A percentile compares a stretch with the other conserved stretches of the same genome.
Conservation (phyloP, 1,284 basidiomycete species). For the Trametes hirsuta region DNA sequence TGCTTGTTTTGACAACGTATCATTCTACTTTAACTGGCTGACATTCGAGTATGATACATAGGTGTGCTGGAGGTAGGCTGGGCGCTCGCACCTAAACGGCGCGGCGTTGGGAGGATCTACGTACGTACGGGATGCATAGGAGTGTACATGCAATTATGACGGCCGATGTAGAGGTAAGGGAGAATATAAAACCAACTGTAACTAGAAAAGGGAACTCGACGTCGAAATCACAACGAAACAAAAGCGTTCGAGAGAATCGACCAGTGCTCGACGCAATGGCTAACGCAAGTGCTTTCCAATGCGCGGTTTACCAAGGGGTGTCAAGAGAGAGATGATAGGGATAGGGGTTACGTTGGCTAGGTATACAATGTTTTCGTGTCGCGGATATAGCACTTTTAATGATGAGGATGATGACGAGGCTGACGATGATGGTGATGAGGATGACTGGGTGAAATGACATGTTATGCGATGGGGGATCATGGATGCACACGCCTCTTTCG, state of each 20-base stretch:
- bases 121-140: constrained; percentile 4
- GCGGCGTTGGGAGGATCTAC: not conserved
- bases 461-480: constrained; percentile 4
- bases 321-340: constrained; percentile 6
- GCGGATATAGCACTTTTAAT: constrained; percentile 31
- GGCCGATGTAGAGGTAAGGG: not conserved
- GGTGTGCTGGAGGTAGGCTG: not conserved
- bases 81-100: not conserved
- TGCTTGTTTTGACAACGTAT: not conserved
- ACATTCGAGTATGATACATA: not conserved
- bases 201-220: not conserved
- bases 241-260: constrained; percentile 1
- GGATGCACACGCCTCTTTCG: constrained; percentile 1
- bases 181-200: constrained; percentile 3
- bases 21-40: not conserved
- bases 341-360: constrained; percentile 12
- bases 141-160: not conserved
- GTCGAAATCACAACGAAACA: not conserved
- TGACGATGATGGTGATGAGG: not conserved
- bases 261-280: constrained; percentile 1
- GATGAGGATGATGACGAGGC: constrained; percentile 1
- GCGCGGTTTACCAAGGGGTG: constrained; percentile 17
- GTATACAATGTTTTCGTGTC: constrained; percentile 23
- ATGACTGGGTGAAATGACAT: constrained; percentile 1
- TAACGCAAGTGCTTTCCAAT: not conserved